Conservation (phyloP, 2,329 filamentous ascomycete genomes). For the Epichloe elymi region DNA sequence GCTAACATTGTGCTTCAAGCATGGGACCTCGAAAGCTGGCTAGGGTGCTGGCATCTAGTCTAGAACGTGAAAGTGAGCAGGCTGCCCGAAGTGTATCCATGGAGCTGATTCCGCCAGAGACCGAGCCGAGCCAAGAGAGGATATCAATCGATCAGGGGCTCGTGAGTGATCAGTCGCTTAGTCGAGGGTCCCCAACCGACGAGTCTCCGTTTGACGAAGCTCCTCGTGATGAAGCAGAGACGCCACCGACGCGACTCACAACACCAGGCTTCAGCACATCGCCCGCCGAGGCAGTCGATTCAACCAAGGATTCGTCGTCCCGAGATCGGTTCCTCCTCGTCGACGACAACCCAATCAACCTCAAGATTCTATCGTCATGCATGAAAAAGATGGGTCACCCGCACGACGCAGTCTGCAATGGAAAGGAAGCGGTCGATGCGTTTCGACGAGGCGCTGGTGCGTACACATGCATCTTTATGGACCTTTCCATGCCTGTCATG, state of each 20-base stretch:
- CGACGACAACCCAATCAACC: constrained; percentile 25
- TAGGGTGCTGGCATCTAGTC: not conserved
- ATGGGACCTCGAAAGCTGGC: constrained; percentile 23
- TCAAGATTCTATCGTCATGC: constrained; percentile 16
- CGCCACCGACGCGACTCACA: not conserved
- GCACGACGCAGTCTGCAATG: constrained; percentile 13
- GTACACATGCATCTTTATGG: constrained; percentile 21
- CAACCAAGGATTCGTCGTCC: not conserved
- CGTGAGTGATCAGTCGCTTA: not conserved
- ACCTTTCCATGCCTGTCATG: constrained; percentile 42
- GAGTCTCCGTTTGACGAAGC: not conserved
- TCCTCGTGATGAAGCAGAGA: not conserved
- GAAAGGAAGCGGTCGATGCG: constrained; percentile 15
- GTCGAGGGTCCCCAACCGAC: not conserved
- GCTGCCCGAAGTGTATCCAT: too few relatives aligned
- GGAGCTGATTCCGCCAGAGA: not conserved
- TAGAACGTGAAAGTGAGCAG: not conserved
- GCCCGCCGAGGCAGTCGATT: not conserved
- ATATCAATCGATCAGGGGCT: not conserved
- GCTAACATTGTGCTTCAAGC: constrained; percentile 11
- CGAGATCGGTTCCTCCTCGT: constrained; percentile 15
- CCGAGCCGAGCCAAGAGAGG: not conserved
- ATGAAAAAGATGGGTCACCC: constrained; percentile 15
- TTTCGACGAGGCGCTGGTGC: constrained; percentile 8
- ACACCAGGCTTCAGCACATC: not conserved